These are phyloP conservation scores for Skeletonema marinoi DNA, from an alignment of 108 stramenopile genomes.

Conservation along the genomic window DNA sequence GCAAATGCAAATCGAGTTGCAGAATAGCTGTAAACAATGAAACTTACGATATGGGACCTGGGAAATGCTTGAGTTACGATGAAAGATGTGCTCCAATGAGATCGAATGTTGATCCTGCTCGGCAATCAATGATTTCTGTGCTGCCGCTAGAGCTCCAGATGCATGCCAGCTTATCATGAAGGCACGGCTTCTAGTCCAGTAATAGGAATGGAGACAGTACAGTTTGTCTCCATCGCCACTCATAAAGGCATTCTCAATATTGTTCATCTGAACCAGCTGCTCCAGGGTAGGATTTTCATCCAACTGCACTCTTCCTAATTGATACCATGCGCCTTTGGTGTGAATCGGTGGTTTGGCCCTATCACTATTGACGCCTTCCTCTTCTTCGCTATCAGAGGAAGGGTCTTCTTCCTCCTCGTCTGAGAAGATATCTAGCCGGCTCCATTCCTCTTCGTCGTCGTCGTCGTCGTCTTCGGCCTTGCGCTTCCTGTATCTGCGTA, in stretches of 20 bases:
- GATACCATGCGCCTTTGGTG: no score
- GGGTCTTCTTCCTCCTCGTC: background rate
- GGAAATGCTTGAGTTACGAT: background rate
- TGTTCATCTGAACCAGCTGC: no score
- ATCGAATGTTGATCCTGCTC: background rate
- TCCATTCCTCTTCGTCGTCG: background rate
- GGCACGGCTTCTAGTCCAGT: no score
- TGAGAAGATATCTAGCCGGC: background rate
- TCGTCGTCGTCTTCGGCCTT: background rate
- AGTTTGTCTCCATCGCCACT: no score
- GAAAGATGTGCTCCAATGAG: background rate
- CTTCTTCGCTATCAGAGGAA: no score
- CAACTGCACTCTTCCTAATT: no score
- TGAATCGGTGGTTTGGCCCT: no score
- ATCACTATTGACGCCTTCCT: background rate
- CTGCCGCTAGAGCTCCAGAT: background rate
- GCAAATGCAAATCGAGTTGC: no score
- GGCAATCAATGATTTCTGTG: background rate
- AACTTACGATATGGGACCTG: conserved; percentile 22
- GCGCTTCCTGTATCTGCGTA: background rate
- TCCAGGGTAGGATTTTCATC: no score
- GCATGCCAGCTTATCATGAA: no score
- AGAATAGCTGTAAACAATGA: background rate
- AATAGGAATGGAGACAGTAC: no score
- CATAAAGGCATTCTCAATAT: no score